Conservation (phyloP, 805 yeast genomes). For the Lachancea quebecensis region DNA sequence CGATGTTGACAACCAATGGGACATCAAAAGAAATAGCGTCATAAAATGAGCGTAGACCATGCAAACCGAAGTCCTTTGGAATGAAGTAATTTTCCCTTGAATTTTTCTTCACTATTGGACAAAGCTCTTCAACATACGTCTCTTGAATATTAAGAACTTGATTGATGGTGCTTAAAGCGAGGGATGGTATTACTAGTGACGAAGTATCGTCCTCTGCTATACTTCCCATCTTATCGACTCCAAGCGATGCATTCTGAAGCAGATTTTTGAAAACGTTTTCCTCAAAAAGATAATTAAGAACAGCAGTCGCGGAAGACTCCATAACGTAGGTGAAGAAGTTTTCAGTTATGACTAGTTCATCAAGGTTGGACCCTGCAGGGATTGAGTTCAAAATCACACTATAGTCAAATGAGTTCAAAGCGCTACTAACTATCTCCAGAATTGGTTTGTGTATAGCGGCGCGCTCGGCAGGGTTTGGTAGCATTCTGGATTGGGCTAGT, state of each 20-base stretch:
- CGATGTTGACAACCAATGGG: slow-evolving; percentile 66
- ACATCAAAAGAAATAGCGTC: slow-evolving; percentile 68
- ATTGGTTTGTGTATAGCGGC: slow-evolving; percentile 47
- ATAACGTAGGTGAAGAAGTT: slow-evolving; percentile 47
- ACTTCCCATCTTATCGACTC: slow-evolving; percentile 45
- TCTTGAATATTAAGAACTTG: slow-evolving; percentile 47
- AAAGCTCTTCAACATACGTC: slow-evolving; percentile 43
- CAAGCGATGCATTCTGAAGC: slow-evolving; percentile 50
- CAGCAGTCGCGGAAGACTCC: slow-evolving; percentile 64
- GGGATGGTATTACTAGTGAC: slow-evolving; percentile 29
- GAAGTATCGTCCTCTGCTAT: slow-evolving; percentile 22
- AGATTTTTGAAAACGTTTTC: slow-evolving; percentile 50
- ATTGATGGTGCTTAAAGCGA: slow-evolving; percentile 42
- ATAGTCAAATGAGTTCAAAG: slow-evolving; percentile 46
- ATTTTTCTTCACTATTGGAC: slow-evolving; percentile 30
- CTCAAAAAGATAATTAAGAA: slow-evolving; percentile 55
- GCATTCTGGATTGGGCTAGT: slow-evolving; percentile 43
- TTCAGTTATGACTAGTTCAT: slow-evolving; percentile 38
- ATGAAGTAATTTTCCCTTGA: slow-evolving; percentile 19
- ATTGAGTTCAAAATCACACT: slow-evolving; percentile 45
- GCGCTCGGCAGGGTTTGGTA: slow-evolving; percentile 29
- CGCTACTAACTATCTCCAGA: slow-evolving; percentile 43
- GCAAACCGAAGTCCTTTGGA: slow-evolving; percentile 41
- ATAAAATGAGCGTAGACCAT: slow-evolving; percentile 56
- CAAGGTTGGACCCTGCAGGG: slow-evolving; percentile 45